Conservation (phyloP, 805 yeast genomes). For the Hanseniaspora clermontiae region DNA sequence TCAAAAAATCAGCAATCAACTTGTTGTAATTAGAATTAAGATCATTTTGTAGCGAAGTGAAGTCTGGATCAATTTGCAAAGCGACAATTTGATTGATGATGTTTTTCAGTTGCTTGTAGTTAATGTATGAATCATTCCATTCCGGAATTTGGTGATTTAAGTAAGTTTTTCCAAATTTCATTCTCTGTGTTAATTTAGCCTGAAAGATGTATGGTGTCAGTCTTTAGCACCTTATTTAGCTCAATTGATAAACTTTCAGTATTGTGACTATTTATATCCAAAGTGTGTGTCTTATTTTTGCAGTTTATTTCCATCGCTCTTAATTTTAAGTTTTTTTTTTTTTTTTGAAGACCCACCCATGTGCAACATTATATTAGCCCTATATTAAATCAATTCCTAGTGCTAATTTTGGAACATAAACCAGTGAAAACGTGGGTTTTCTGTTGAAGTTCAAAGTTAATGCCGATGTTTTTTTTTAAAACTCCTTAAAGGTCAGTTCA, state of each 20-base stretch:
- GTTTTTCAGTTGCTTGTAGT: slow-evolving; percentile 73
- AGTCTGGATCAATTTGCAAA: slow-evolving; percentile 28
- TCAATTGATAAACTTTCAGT: background rate
- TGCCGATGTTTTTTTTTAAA: no score
- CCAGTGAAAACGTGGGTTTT: no score
- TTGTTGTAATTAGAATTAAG: slow-evolving; percentile 34
- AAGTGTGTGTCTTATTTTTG: background rate
- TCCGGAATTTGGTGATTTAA: slow-evolving; percentile 84
- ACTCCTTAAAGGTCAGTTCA: no score
- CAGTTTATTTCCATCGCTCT: no score
- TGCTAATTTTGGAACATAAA: no score
- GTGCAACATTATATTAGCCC: no score
- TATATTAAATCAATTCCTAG: no score
- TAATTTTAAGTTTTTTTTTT: no score
- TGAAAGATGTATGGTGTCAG: no score
- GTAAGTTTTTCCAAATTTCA: slow-evolving; percentile 77
- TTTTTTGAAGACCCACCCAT: no score
- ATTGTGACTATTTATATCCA: background rate
- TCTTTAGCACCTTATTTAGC: no score
- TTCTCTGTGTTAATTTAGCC: slow-evolving; percentile 19
- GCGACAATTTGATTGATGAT: slow-evolving; percentile 53
- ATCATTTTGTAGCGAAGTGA: slow-evolving; percentile 25
- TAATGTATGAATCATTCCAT: slow-evolving; percentile 72
- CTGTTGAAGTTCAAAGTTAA: no score
- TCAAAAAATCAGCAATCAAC: slow-evolving; percentile 55